Conservation (phyloP, 257 asterid genomes). For the Solanum rostratum region DNA sequence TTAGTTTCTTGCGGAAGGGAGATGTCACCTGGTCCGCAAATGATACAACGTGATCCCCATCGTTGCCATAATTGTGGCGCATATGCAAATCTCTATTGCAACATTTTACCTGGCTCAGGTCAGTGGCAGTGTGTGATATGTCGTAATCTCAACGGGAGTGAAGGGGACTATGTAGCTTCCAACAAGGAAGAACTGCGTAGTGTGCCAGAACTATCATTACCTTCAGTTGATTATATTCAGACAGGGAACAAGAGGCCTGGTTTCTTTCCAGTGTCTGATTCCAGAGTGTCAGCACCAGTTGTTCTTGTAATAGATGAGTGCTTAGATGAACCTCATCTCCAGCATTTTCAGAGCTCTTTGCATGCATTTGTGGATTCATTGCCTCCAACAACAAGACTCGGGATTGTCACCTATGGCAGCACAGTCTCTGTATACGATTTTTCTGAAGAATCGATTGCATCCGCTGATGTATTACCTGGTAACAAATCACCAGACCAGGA, state of each 20-base stretch:
- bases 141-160: constrained; percentile 78
- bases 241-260: constrained; percentile 70
- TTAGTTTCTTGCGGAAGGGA: constrained; percentile 82
- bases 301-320: constrained; percentile 91
- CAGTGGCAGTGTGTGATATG: constrained; percentile 98
- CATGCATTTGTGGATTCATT: constrained; percentile 93
- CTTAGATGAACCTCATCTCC: constrained; percentile 85
- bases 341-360: constrained; percentile 86
- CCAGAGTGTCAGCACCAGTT: constrained; percentile 68
- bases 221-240: constrained; percentile 72
- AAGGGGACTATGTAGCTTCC: constrained; percentile 76
- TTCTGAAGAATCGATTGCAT: constrained; percentile 80
- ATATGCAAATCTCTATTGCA: constrained; percentile 85
- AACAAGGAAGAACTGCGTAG: constrained; percentile 71
- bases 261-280: constrained; percentile 66
- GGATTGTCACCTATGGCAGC: constrained; percentile 77
- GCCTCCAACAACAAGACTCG: constrained; percentile 77
- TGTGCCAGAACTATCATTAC: constrained; percentile 71
- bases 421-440: constrained; percentile 81
- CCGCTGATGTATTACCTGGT: constrained; percentile 88
- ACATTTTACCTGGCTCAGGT: constrained; percentile 75
- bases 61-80: constrained; percentile 90
- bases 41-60: constrained; percentile 82
- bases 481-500: constrained; percentile 66
- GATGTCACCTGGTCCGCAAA: constrained; percentile 77